Conservation (phyloP, 192 early-diverging fungal genomes). For the Thamnidium elegans region DNA sequence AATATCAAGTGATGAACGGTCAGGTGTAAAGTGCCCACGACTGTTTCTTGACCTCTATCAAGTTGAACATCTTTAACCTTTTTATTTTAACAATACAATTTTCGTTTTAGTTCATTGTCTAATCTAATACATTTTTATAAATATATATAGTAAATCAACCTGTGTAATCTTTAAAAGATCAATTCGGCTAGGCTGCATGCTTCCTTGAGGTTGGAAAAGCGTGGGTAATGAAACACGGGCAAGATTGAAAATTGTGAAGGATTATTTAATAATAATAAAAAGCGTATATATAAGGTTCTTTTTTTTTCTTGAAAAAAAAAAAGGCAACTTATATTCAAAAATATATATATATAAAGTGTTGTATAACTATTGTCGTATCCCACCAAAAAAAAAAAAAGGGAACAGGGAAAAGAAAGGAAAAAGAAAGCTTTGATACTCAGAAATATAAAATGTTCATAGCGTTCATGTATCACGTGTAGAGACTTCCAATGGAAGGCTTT, state of each 20-base stretch:
- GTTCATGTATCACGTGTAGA: too few species aligned
- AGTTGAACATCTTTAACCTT: conserved; percentile 43
- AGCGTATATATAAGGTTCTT: too few species aligned
- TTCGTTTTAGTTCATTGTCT: background rate
- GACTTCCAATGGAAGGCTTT: too few species aligned
- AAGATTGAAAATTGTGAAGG: conserved; percentile 16
- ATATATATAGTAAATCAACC: background rate
- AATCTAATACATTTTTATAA: background rate
- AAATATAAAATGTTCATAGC: too few species aligned
- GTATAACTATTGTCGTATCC: too few species aligned
- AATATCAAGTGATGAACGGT: conserved; percentile 80
- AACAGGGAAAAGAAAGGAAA: too few species aligned
- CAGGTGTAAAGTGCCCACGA: conserved; percentile 62
- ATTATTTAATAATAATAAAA: too few species aligned
- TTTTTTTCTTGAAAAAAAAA: too few species aligned
- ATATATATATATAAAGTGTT: too few species aligned
- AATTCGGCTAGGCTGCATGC: conserved; percentile 21
- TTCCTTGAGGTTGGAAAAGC: conserved; percentile 12
- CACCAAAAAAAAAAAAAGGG: too few species aligned
- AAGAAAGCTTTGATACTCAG: too few species aligned
- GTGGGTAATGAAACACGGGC: conserved; percentile 16
- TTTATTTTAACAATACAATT: background rate
- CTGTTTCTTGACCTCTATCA: conserved; percentile 37
- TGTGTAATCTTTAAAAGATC: conserved; percentile 36
- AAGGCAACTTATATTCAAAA: too few species aligned